Evolutionary conservation across 2,329 filamentous ascomycete species (phyloP).

Genomic region (Byssothecium circinans): DNA sequence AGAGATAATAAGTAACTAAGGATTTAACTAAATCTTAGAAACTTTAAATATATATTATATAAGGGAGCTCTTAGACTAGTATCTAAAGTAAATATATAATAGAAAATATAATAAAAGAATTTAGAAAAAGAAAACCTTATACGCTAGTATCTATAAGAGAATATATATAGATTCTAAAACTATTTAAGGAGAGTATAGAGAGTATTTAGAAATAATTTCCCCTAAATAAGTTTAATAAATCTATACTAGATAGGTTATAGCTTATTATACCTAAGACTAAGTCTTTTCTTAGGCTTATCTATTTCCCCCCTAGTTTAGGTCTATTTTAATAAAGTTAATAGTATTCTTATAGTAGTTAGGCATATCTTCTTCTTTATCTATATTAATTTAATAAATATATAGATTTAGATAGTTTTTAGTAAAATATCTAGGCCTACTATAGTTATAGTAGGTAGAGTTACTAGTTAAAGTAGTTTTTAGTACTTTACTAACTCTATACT

Average conservation of each 20-base stretch:
- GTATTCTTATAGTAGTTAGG: neutral
- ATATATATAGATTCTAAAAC: too few relatives aligned
- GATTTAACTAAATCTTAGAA: neutral
- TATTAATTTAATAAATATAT: neutral
- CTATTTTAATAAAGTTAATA: neutral
- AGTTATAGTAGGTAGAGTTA: neutral
- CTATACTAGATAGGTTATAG: too few relatives aligned
- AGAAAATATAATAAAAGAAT: neutral
- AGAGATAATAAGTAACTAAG: neutral
- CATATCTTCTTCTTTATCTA: neutral
- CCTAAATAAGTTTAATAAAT: too few relatives aligned
- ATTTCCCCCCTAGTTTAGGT: neutral
- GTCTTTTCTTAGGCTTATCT: too few relatives aligned
- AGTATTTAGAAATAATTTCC: too few relatives aligned
- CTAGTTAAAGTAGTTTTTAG: neutral
- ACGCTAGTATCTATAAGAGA: too few relatives aligned
- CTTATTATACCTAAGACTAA: too few relatives aligned
- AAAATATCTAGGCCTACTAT: too few relatives aligned
- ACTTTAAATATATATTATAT: neutral
- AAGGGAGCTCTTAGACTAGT: neutral
- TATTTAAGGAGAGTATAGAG: too few relatives aligned
- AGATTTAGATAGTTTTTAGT: neutral
- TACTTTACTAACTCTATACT: too few relatives aligned
- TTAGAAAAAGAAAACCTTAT: neutral
- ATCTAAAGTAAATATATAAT: neutral